Conservation (phyloP, 2,329 filamentous ascomycete genomes). For the Dothiorella sarmentorum region DNA sequence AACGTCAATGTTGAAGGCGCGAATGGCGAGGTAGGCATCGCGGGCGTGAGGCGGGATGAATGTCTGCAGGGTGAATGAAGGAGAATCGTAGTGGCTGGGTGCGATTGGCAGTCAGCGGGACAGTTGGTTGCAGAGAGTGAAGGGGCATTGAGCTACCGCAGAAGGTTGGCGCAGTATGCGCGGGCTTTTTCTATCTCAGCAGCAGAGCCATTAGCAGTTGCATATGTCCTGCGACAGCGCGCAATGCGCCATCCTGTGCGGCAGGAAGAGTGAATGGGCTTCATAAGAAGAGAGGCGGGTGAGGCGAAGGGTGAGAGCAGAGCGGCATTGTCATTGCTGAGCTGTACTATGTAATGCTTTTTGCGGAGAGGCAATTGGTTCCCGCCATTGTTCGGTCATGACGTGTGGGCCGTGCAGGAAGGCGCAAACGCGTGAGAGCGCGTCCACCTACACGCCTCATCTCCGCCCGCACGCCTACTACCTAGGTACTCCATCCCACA, state of each 20-base stretch:
- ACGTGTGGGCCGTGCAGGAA: constrained; percentile 19
- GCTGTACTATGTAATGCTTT: constrained; percentile 8
- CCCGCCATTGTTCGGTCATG: not conserved
- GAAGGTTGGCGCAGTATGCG: constrained; percentile 57
- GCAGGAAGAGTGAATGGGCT: not conserved
- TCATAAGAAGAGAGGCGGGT: constrained; percentile 4
- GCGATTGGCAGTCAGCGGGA: not conserved
- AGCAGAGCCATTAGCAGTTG: constrained; percentile 27
- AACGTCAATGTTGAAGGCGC: constrained; percentile 89
- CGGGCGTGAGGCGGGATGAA: constrained; percentile 74
- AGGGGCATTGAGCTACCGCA: constrained; percentile 42
- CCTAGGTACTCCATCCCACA: not conserved
- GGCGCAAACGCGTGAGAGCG: not conserved
- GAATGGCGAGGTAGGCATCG: constrained; percentile 84
- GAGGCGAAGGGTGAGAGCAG: not conserved
- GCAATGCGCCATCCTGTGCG: constrained; percentile 6
- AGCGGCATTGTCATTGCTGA: constrained; percentile 2
- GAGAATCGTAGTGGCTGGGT: constrained; percentile 76
- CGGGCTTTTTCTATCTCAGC: constrained; percentile 54
- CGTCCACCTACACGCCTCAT: constrained; percentile 1
- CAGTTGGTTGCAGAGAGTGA: not conserved
- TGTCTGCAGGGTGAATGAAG: constrained; percentile 79
- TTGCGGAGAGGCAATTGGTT: constrained; percentile 15
- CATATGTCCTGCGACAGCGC: constrained; percentile 15
- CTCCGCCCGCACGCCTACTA: constrained; percentile 14